These are phyloP conservation scores for Entophlyctis luteolus DNA, from an alignment of 192 early-diverging fungal species.

Conservation along the genomic window DNA sequence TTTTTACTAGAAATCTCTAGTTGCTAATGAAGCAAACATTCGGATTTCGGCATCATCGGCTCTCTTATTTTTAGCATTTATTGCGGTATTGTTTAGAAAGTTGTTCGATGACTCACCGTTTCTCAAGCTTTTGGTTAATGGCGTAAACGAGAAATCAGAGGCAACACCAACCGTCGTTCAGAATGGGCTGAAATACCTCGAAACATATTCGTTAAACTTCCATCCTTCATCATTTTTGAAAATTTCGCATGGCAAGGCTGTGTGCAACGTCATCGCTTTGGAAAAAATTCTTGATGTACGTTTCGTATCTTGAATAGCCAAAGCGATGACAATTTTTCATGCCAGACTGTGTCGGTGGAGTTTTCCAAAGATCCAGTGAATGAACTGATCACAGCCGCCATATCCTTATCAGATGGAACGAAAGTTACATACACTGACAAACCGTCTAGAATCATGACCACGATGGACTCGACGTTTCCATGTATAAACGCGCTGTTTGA, in stretches of 20 bases:
- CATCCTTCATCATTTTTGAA: constrained; percentile 13
- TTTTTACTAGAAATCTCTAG: not conserved
- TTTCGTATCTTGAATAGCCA: not conserved
- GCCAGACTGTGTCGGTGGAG: not conserved
- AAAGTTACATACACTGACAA: not conserved
- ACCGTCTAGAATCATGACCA: not conserved
- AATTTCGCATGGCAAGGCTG: not conserved
- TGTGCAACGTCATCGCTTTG: not conserved
- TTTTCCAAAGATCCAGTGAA: not conserved
- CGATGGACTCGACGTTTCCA: not conserved
- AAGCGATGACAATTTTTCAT: not conserved
- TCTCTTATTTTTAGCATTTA: not conserved
- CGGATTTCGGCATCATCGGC: not conserved
- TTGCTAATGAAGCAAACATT: not conserved
- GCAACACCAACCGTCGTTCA: not conserved
- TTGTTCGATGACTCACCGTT: not conserved
- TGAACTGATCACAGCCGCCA: not conserved
- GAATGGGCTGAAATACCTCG: not conserved
- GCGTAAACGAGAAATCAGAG: not conserved
- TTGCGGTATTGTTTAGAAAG: not conserved
- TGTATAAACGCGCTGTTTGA: not conserved
- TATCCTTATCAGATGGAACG: not conserved
- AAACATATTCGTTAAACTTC: not conserved
- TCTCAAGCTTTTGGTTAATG: not conserved
- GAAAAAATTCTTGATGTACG: not conserved